phyloP scores from a whole-genome alignment of 139 green algal species.

The Coelastrella sp. region DNA sequence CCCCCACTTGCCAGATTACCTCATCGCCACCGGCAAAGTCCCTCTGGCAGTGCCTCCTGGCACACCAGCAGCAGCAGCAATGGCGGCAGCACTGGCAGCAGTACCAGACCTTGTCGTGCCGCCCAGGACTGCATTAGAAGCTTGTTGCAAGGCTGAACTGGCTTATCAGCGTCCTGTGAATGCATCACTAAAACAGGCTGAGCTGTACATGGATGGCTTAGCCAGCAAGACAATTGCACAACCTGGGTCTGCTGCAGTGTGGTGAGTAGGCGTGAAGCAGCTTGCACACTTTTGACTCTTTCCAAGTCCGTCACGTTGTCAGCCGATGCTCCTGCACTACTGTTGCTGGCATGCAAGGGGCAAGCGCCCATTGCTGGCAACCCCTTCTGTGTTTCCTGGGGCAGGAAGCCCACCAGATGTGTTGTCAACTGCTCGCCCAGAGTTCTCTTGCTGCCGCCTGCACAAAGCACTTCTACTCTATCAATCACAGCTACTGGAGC shows the following conservation, averaged over 20 bases:
- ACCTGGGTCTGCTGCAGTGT: not conserved
- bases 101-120: not conserved
- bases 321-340: too few species aligned
- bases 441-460: too few species aligned
- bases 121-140: not conserved
- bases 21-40: not conserved
- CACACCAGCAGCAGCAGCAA: not conserved
- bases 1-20: not conserved
- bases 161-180: not conserved
- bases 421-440: too few species aligned
- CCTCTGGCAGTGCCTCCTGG: not conserved
- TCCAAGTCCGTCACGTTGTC: too few species aligned
- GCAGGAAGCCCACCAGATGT: too few species aligned
- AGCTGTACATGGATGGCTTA: not conserved
- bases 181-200: not conserved
- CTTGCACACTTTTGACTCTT: too few species aligned
- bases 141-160: not conserved
- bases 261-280: not conserved
- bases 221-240: not conserved
- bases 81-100: conserved; percentile 4
- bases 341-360: too few species aligned
- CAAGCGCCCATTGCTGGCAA: too few species aligned
- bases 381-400: too few species aligned
- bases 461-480: not conserved
- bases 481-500: not conserved